phyloP scores from a whole-genome alignment of 163 green algal genomes.

The Scenedesmus sp. region DNA sequence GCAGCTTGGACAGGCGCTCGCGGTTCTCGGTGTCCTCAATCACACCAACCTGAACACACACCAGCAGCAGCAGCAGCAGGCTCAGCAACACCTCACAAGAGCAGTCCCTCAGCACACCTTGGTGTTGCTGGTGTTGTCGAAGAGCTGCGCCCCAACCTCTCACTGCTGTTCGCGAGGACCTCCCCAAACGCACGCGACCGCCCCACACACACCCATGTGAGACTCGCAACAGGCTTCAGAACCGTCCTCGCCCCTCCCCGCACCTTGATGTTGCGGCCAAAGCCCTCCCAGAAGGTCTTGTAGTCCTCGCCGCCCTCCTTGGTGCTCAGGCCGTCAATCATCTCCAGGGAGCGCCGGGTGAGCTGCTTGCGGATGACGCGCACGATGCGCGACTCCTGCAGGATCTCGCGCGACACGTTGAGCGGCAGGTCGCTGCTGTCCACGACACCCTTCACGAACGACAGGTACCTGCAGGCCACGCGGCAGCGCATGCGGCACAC shows the following conservation, averaged over 20 bases:
- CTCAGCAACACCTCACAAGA: no score
- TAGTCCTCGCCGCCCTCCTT: conserved; percentile 88
- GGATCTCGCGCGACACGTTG: conserved; percentile 98
- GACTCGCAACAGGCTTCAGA: no score
- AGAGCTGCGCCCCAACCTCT: no score
- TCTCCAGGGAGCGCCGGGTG: conserved; percentile 87
- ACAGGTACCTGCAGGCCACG: conserved; percentile 35
- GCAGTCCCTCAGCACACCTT: no score
- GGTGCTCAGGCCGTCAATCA: conserved; percentile 90
- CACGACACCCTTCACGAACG: conserved; percentile 79
- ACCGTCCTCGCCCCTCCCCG: no score
- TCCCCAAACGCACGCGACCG: no score
- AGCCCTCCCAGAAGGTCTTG: conserved; percentile 96
- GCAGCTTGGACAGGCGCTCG: conserved; percentile 83
- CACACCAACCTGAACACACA: conserved; percentile 78
- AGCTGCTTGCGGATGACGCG: conserved; percentile 96
- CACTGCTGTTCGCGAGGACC: no score
- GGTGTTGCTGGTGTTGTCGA: no score
- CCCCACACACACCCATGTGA: no score
- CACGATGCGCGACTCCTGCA: conserved; percentile 95
- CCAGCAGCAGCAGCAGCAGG: neutral
- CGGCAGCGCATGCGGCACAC: neutral
- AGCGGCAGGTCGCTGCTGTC: conserved; percentile 98
- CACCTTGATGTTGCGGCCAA: conserved; percentile 92
- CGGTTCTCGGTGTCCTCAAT: conserved; percentile 96